These are phyloP conservation scores for Holtermannia corniformis DNA, from an alignment of 768 basidiomycete species.

Conservation along the genomic window DNA sequence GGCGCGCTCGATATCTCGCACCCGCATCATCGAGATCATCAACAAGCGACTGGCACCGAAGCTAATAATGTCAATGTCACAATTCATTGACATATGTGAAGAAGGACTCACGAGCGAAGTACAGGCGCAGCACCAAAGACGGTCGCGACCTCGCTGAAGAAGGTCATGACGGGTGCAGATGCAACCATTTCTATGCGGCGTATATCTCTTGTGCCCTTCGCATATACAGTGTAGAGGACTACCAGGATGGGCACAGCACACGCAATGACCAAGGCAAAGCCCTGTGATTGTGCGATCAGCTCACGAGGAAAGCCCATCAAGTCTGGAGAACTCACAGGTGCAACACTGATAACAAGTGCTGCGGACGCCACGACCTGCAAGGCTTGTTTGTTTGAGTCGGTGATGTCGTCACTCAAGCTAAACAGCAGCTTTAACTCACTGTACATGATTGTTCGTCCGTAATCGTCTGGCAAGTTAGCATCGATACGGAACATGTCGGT, in stretches of 20 bases:
- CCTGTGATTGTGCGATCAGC: no score
- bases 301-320: no score
- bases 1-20: background rate
- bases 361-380: background rate
- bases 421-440: background rate
- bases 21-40: background rate
- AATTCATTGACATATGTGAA: no score
- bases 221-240: background rate
- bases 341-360: background rate
- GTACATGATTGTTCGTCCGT: constrained; percentile 14
- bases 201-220: background rate
- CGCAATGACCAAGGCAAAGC: background rate
- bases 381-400: background rate
- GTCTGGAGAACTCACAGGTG: background rate
- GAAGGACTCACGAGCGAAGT: background rate
- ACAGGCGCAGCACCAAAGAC: background rate
- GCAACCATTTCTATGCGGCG: background rate
- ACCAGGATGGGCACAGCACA: background rate
- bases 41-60: background rate
- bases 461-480: constrained; percentile 21
- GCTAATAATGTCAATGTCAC: background rate
- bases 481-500: constrained; percentile 30
- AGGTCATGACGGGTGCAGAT: background rate
- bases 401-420: background rate
- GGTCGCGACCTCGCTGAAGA: background rate